Evolutionary conservation across 257 asterid species (phyloP).

Genomic region (Salvia hispanica): DNA sequence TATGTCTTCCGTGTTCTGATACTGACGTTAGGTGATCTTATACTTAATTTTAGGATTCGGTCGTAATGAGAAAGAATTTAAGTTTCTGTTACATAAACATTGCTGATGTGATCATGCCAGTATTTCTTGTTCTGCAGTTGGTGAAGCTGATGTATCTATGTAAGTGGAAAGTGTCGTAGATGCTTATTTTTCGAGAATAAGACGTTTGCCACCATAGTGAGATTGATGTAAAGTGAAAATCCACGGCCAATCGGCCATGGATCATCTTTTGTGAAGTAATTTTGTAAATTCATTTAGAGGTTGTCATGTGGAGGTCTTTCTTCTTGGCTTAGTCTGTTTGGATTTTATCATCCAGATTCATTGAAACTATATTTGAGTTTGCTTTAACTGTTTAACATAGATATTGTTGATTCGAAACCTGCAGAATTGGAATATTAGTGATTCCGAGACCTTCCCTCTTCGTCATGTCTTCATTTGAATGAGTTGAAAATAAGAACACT

Average conservation of each 20-base stretch:
- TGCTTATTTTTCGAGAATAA: background rate
- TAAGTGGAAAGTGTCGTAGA: background rate
- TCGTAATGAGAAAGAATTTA: conserved; percentile 3
- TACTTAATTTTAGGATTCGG: background rate
- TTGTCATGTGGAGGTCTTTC: background rate
- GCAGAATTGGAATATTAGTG: background rate
- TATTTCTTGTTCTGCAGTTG: background rate
- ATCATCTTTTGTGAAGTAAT: conserved; percentile 16
- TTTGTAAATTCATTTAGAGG: background rate
- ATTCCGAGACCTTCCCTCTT: background rate
- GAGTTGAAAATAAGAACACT: conserved; percentile 8
- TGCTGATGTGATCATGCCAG: background rate
- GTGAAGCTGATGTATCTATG: background rate
- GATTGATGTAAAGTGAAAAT: background rate
- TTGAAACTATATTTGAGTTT: conserved; percentile 1
- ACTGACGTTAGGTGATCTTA: background rate
- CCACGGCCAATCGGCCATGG: background rate
- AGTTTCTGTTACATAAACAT: background rate
- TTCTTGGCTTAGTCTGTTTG: background rate
- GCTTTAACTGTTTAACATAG: conserved; percentile 1
- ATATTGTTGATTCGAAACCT: conserved; percentile 18
- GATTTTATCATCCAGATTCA: background rate
- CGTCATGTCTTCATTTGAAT: background rate
- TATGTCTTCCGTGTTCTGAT: background rate
- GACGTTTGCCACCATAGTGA: background rate